phyloP scores from a whole-genome alignment of 176 grass and related monocot genomes.

The Alloteropsis semialata region DNA sequence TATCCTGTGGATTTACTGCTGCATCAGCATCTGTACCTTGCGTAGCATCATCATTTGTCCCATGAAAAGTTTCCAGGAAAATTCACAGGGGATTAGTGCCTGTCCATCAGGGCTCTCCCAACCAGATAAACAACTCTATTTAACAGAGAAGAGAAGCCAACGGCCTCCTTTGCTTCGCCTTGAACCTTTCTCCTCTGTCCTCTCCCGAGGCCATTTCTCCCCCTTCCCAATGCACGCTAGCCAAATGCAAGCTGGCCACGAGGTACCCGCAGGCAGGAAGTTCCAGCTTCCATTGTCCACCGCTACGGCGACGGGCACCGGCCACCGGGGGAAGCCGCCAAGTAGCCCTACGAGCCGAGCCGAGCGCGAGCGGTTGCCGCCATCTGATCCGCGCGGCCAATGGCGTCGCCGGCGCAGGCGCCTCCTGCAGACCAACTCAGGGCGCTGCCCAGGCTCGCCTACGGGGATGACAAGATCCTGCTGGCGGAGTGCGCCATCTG shows the following conservation, averaged over 20 bases:
- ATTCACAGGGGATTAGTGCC: background rate
- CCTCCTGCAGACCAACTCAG: constrained; percentile 52
- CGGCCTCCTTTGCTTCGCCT: background rate
- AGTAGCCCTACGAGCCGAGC: no score
- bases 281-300: background rate
- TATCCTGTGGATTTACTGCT: background rate
- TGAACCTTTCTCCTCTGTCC: background rate
- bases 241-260: background rate
- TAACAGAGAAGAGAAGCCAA: background rate
- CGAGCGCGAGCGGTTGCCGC: no score
- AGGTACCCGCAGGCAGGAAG: background rate
- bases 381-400: constrained; percentile 6
- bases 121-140: background rate
- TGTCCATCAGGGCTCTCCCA: background rate
- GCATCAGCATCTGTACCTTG: background rate
- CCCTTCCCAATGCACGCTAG: background rate
- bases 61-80: background rate
- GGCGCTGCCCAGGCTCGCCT: constrained; percentile 51
- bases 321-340: no score
- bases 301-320: no score
- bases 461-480: constrained; percentile 13
- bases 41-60: background rate
- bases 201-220: background rate
- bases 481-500: constrained; percentile 74
- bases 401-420: constrained; percentile 32